A percentile compares a stretch with the other conserved stretches of the same genome.
Conservation (phyloP, 139 green algal genomes). For the Trebouxia sp. region DNA sequence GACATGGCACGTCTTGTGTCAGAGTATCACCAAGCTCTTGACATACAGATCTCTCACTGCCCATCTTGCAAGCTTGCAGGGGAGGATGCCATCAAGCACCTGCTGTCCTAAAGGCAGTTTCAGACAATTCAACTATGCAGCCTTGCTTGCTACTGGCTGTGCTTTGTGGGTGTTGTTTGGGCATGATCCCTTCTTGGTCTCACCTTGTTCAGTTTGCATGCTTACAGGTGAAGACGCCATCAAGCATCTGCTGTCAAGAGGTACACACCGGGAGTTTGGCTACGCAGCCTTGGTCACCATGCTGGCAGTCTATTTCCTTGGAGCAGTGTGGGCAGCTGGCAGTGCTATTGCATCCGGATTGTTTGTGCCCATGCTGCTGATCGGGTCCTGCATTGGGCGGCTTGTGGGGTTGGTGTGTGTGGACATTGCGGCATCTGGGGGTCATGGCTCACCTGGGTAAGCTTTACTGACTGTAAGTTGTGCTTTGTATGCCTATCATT, state of each 20-base stretch:
- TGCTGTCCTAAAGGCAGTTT: slow-evolving; percentile 78
- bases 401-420: slow-evolving; percentile 37
- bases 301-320: slow-evolving; percentile 69
- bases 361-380: slow-evolving; percentile 94
- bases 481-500: no score
- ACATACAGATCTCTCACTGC: no score
- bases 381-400: slow-evolving; percentile 71
- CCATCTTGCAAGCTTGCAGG: slow-evolving; percentile 44
- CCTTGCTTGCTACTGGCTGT: slow-evolving; percentile 62
- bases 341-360: slow-evolving; percentile 74
- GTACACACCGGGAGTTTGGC: slow-evolving; percentile 82
- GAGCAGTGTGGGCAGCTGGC: slow-evolving; percentile 53
- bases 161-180: no score
- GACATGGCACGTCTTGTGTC: no score
- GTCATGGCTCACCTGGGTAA: slow-evolving; percentile 45
- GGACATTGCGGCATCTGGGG: slow-evolving; percentile 42
- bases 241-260: slow-evolving; percentile 78
- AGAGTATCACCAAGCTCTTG: no score
- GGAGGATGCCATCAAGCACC: slow-evolving; percentile 82
- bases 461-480: not conserved
- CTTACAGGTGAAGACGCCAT: slow-evolving; percentile 81
- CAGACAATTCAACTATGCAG: slow-evolving; percentile 73
- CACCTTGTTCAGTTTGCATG: not conserved
- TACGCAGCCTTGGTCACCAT: slow-evolving; percentile 72
- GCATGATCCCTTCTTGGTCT: no score